These are phyloP conservation scores for Mycena albidolilacea DNA, from an alignment of 768 basidiomycete species.

Conservation along the genomic window DNA sequence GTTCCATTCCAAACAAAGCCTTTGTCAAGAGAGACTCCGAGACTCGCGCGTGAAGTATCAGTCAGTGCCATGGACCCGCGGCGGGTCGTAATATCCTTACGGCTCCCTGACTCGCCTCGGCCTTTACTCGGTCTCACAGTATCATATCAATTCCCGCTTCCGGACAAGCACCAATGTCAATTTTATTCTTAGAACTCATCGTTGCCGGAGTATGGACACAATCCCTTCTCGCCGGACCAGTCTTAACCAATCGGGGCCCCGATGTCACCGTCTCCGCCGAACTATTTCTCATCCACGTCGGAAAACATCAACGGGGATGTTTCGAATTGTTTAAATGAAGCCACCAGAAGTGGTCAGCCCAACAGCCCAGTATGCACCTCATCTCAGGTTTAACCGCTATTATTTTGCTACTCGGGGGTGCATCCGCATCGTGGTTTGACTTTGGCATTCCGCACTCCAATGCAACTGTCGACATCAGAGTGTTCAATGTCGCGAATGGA, in stretches of 20 bases:
- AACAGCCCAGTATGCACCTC: constrained; percentile 8
- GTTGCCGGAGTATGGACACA: too few species aligned
- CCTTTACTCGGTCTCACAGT: too few species aligned
- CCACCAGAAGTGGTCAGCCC: background rate
- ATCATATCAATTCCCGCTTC: too few species aligned
- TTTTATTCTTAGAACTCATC: too few species aligned
- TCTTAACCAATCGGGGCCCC: background rate
- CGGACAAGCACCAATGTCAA: too few species aligned
- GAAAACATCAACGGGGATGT: constrained; percentile 1
- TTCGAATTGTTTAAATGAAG: background rate
- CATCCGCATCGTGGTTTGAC: constrained; percentile 4
- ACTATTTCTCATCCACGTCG: background rate
- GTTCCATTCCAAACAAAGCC: too few species aligned
- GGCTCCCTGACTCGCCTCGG: too few species aligned
- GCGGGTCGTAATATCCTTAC: too few species aligned
- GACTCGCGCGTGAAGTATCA: too few species aligned
- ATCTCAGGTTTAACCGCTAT: background rate
- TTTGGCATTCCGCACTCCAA: constrained; percentile 27
- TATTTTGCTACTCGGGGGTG: background rate
- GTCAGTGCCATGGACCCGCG: too few species aligned
- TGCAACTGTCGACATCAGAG: constrained; percentile 22
- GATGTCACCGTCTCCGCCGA: background rate
- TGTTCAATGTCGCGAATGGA: constrained; percentile 29
- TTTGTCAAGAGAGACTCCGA: too few species aligned
- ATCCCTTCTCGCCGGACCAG: background rate